phyloP scores from a whole-genome alignment of 495 filamentous ascomycete genomes.

The Friedmanniomyces simplex region DNA sequence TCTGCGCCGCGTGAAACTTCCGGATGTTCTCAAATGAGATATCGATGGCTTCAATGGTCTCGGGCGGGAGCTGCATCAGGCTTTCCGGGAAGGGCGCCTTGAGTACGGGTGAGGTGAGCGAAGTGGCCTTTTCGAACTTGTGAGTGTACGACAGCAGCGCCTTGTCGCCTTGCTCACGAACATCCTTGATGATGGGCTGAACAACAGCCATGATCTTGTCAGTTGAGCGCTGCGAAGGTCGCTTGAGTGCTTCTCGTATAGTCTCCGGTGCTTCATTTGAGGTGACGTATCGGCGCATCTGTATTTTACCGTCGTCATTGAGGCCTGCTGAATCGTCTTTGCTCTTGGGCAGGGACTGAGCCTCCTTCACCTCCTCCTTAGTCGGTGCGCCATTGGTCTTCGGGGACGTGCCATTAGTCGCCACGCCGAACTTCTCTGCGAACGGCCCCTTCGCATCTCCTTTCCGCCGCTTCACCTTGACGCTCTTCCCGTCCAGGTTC shows the following conservation, averaged over 20 bases:
- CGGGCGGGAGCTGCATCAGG: constrained; percentile 72
- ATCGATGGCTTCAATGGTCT: constrained; percentile 86
- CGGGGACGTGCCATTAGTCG: constrained; percentile 21
- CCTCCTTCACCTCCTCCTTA: constrained; percentile 33
- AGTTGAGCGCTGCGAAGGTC: constrained; percentile 84
- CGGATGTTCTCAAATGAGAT: constrained; percentile 86
- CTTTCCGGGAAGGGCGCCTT: constrained; percentile 73
- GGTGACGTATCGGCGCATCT: constrained; percentile 70
- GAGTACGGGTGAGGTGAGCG: constrained; percentile 77
- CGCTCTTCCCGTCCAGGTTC: constrained; percentile 85
- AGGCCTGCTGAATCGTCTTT: constrained; percentile 37
- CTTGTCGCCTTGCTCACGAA: constrained; percentile 70
- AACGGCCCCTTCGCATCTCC: constrained; percentile 89
- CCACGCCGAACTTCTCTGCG: constrained; percentile 69
- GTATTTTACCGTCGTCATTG: constrained; percentile 51
- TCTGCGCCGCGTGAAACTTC: constrained; percentile 85
- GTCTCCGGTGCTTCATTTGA: constrained; percentile 47
- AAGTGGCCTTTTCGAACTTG: constrained; percentile 93
- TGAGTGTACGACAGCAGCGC: constrained; percentile 85
- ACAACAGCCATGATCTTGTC: constrained; percentile 85
- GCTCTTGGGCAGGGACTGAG: constrained; percentile 35
- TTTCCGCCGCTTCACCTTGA: constrained; percentile 82
- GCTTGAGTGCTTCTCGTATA: constrained; percentile 61
- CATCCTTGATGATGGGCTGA: constrained; percentile 77
- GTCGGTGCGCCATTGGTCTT: constrained; percentile 4